A percentile compares a stretch with the other conserved stretches of the same genome.
Evolutionary conservation across 768 basidiomycete species (phyloP).

Genomic region (Mrakia blollopis): DNA sequence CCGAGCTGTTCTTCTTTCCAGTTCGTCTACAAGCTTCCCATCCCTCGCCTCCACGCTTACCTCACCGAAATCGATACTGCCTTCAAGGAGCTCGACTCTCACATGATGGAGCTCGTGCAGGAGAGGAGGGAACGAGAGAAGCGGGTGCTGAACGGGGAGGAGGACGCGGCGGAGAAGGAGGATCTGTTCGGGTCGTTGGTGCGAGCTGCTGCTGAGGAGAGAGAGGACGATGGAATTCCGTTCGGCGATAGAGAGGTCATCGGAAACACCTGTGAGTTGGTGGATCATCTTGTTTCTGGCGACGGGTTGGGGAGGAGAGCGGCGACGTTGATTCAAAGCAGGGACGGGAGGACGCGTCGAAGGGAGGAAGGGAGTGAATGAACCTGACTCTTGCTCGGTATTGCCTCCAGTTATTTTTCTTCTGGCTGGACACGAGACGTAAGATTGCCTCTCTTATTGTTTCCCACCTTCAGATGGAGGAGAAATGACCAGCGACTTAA

Average conservation of each 20-base stretch:
- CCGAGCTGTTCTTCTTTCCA: not conserved
- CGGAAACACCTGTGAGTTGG: slow-evolving; percentile 17
- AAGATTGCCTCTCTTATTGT: not conserved
- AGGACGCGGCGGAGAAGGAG: slow-evolving; percentile 4
- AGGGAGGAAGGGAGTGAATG: too few relatives aligned
- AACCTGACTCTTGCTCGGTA: not conserved
- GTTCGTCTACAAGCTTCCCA: slow-evolving; percentile 8
- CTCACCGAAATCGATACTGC: slow-evolving; percentile 9
- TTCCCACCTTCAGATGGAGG: not conserved
- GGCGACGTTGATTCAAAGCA: too few relatives aligned
- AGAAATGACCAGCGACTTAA: not conserved
- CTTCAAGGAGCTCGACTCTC: slow-evolving; percentile 20
- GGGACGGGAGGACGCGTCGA: too few relatives aligned
- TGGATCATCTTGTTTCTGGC: too few relatives aligned
- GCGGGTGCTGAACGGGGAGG: not conserved
- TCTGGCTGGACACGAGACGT: not conserved
- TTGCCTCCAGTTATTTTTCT: not conserved
- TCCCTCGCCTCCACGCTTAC: not conserved
- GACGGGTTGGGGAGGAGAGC: too few relatives aligned
- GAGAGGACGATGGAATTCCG: slow-evolving; percentile 4
- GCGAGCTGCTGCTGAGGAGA: not conserved
- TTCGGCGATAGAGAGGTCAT: slow-evolving; percentile 23
- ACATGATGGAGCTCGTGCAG: slow-evolving; percentile 17
- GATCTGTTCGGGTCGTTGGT: slow-evolving; percentile 19
- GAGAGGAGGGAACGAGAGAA: not conserved